Percentiles rank a stretch among this genome's conserved stretches.
phyloP scores from a whole-genome alignment of 2,329 filamentous ascomycete genomes.

The Cladosporium sp. region DNA sequence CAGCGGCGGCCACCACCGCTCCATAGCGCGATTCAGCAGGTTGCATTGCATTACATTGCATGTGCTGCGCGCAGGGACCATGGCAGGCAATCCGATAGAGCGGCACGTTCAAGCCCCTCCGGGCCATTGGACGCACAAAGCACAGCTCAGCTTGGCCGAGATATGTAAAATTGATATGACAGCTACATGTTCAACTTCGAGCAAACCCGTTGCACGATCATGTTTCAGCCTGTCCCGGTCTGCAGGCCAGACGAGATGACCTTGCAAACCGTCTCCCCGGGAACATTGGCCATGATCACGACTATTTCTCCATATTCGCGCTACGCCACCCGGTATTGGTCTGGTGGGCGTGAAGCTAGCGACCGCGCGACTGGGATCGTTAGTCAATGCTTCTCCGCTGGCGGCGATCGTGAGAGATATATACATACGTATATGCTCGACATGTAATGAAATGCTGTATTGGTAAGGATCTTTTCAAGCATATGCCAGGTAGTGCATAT shows the following conservation, averaged over 20 bases:
- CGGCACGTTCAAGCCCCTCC: not conserved
- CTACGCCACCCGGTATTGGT: not conserved
- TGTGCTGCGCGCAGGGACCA: not conserved
- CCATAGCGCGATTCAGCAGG: not conserved
- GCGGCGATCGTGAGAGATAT: not conserved
- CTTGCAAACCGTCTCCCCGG: slow-evolving; percentile 1
- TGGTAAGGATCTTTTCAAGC: not conserved
- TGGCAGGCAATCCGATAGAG: not conserved
- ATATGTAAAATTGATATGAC: not conserved
- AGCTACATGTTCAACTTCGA: not conserved
- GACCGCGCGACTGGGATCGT: not conserved
- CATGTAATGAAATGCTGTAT: not conserved
- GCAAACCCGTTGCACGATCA: slow-evolving; percentile 1
- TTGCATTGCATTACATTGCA: slow-evolving; percentile 1
- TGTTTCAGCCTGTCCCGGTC: not conserved
- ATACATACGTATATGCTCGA: not conserved
- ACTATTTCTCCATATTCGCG: slow-evolving; percentile 1
- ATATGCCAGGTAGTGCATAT: not conserved
- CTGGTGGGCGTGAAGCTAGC: not conserved
- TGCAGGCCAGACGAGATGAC: not conserved
- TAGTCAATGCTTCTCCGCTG: not conserved
- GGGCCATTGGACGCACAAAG: not conserved
- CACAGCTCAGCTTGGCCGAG: not conserved
- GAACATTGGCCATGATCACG: slow-evolving; percentile 2
- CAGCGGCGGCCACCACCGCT: not conserved